These are phyloP conservation scores for Podospora bellae-mahoneyi DNA, from an alignment of 495 filamentous ascomycete genomes.

Conservation along the genomic window DNA sequence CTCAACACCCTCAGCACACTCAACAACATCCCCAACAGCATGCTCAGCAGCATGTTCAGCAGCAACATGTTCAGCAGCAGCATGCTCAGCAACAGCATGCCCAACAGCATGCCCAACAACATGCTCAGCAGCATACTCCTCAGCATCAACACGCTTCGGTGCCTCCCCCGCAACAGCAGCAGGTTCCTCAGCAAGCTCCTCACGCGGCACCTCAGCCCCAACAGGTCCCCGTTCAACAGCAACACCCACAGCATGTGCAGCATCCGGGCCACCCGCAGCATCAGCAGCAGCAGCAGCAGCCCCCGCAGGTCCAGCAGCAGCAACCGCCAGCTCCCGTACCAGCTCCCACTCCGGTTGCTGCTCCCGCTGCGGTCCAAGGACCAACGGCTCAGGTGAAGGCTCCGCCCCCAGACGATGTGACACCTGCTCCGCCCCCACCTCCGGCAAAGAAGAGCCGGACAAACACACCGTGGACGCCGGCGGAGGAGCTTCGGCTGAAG, in stretches of 20 bases:
- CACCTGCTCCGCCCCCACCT: slow-evolving; percentile 42
- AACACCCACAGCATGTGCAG: slow-evolving; percentile 15
- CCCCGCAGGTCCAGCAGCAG: slow-evolving; percentile 2
- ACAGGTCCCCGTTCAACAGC: background rate
- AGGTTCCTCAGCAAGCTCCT: background rate
- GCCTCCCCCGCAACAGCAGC: slow-evolving; percentile 6
- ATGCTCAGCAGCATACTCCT: slow-evolving; percentile 6
- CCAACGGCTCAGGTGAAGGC: slow-evolving; percentile 33
- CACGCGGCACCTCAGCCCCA: background rate
- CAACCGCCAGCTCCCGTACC: slow-evolving; percentile 13
- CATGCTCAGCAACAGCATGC: slow-evolving; percentile 12
- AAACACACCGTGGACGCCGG: slow-evolving; percentile 96
- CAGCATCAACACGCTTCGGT: slow-evolving; percentile 1
- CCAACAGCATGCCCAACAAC: slow-evolving; percentile 9
- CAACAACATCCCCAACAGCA: slow-evolving; percentile 14
- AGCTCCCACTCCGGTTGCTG: slow-evolving; percentile 15
- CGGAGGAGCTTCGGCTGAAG: slow-evolving; percentile 89
- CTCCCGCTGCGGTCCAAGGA: slow-evolving; percentile 34
- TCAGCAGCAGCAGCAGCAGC: slow-evolving; percentile 15
- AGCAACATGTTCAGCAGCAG: slow-evolving; percentile 16
- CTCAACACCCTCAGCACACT: slow-evolving; percentile 5
- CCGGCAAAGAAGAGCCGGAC: slow-evolving; percentile 89
- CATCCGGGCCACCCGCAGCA: slow-evolving; percentile 13
- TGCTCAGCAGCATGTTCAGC: slow-evolving; percentile 9
- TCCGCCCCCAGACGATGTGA: slow-evolving; percentile 32